A percentile compares a stretch with the other conserved stretches of the same genome.
Conservation (phyloP, 2,329 filamentous ascomycete species). For the Didymella exigua region DNA sequence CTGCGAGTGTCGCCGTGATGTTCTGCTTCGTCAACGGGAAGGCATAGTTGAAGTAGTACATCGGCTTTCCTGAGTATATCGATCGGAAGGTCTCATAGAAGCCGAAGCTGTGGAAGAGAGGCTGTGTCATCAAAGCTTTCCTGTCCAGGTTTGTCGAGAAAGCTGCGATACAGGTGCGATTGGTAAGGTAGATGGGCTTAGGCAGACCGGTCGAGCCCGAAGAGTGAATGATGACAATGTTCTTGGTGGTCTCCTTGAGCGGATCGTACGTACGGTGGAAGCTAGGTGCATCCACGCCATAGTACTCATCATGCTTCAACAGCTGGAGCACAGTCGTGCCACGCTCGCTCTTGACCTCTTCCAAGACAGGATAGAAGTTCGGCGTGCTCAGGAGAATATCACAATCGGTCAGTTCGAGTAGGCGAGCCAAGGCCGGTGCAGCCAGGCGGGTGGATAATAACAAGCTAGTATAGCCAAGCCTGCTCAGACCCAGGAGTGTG, state of each 20-base stretch:
- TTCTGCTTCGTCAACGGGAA: slow-evolving; percentile 30
- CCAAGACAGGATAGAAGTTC: slow-evolving; percentile 25
- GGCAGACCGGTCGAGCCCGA: slow-evolving; percentile 66
- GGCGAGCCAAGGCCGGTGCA: slow-evolving; percentile 55
- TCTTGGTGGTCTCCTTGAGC: slow-evolving; percentile 45
- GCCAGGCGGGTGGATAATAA: slow-evolving; percentile 62
- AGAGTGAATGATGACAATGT: slow-evolving; percentile 52
- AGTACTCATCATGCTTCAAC: slow-evolving; percentile 32
- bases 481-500: slow-evolving; percentile 59
- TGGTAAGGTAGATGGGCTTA: slow-evolving; percentile 66
- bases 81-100: slow-evolving; percentile 34
- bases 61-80: slow-evolving; percentile 32
- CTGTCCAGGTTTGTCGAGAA: slow-evolving; percentile 28
- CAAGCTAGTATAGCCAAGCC: slow-evolving; percentile 61
- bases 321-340: slow-evolving; percentile 27
- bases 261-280: slow-evolving; percentile 30
- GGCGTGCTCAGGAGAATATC: slow-evolving; percentile 30
- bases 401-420: slow-evolving; percentile 41
- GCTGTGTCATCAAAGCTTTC: slow-evolving; percentile 30
- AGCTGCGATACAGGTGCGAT: slow-evolving; percentile 46
- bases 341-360: slow-evolving; percentile 39
- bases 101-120: slow-evolving; percentile 34
- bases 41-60: slow-evolving; percentile 32
- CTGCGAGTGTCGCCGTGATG: slow-evolving; percentile 19
- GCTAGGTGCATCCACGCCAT: slow-evolving; percentile 21